Evolutionary conservation across 306 rosid genomes (phyloP), one percentile per base, ranked within the genome.

Genomic region (Lathyrus tuberosus): DNA sequence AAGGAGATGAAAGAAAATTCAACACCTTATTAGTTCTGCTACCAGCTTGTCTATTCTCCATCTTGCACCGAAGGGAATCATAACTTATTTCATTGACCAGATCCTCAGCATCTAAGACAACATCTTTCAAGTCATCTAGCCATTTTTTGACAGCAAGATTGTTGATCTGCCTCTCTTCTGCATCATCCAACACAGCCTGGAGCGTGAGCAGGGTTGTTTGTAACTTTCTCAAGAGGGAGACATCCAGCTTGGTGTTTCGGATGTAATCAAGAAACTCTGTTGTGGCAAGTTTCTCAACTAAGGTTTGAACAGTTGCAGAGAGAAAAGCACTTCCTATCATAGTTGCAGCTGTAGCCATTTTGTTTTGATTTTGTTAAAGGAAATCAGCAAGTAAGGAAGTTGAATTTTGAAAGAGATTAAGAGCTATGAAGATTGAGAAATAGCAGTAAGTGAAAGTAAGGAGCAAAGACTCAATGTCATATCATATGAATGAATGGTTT

Each of bases 291-390:
- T 61, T 61, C 15, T 61, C 47, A 2, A 17, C 5, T 37, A 61
- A 9, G 15, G 67, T 61, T 3, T 61, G 49, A 40, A 62, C 6
- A 62, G 67, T 17, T 4, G 67, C 67, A 17, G 67, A 62, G 17
- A 62, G 67, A 38, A 62, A 62, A 10, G 67, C 67, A 18, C 67
- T 49, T 17, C 67, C 49, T 1, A 38, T 24, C 67, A 62, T 17
- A 62, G 67, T 7, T 59, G 47, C 47, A 61, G 66, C 47, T 59
- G 66, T 15, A 61, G 66, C 47, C 47, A 59, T 59, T 26, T 30
- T 58, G 40, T 57, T 93, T 93, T 2, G 98, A 11, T 41, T 2
- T 41, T 2, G n/a, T 41, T 41, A 41, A 41, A 41, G n/a, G 4
- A 41, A 11, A 41, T 0, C n/a, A 41, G n/a, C 12, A 6, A 33